phyloP scores from a whole-genome alignment of 495 filamentous ascomycete genomes.

The Aspergillus hancockii region DNA sequence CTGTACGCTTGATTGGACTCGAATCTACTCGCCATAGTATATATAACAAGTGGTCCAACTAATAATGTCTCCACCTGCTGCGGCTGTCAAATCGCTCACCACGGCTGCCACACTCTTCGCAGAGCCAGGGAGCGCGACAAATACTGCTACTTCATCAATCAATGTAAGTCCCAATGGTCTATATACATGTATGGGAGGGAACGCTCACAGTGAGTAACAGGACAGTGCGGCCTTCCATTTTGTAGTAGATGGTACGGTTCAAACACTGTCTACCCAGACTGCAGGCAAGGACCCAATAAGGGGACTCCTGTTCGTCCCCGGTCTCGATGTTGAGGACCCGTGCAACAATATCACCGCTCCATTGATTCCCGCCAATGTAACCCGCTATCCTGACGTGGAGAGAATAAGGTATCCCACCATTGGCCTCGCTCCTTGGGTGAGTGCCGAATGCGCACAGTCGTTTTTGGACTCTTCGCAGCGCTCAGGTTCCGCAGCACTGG shows the following conservation, averaged over 20 bases:
- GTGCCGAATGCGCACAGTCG: constrained; percentile 61
- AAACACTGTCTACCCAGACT: constrained; percentile 67
- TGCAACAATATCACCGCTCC: constrained; percentile 60
- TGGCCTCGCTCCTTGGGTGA: constrained; percentile 89
- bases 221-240: constrained; percentile 65
- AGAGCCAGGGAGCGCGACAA: constrained; percentile 37
- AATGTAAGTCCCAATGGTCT: constrained; percentile 31
- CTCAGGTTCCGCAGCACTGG: constrained; percentile 61
- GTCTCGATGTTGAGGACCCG: constrained; percentile 51
- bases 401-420: constrained; percentile 56
- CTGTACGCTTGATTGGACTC: neutral
- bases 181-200: neutral
- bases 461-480: constrained; percentile 64
- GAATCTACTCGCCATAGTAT: neutral
- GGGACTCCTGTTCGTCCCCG: constrained; percentile 83
- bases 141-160: constrained; percentile 34
- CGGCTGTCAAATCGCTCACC: constrained; percentile 27
- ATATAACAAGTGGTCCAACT: neutral
- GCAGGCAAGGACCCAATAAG: constrained; percentile 56
- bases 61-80: constrained; percentile 25
- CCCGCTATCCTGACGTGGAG: constrained; percentile 67
- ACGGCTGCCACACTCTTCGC: constrained; percentile 44
- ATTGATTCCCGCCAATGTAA: constrained; percentile 73
- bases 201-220: constrained; percentile 36
- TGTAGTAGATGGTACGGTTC: constrained; percentile 59